Conservation (phyloP, 495 filamentous ascomycete genomes). For the Pseudevernia furfuracea region DNA sequence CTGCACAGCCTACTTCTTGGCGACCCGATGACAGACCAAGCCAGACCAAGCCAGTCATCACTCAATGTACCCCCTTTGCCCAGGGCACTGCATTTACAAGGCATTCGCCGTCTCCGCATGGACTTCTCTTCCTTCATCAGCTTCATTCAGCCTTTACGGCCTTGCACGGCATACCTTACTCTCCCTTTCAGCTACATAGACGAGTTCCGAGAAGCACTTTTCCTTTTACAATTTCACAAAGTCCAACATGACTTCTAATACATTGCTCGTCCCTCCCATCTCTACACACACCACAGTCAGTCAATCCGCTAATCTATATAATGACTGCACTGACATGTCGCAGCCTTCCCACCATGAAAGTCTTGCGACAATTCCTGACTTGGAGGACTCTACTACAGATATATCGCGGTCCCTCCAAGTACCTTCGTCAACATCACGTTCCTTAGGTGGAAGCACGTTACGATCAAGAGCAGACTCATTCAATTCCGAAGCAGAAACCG, state of each 20-base stretch:
- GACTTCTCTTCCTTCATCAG: not conserved
- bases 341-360: conserved; percentile 16
- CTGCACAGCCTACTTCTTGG: conserved; percentile 5
- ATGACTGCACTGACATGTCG: conserved; percentile 18
- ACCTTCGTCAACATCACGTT: conserved; percentile 33
- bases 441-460: conserved; percentile 45
- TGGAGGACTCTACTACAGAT: conserved; percentile 21
- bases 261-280: conserved; percentile 25
- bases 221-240: not conserved
- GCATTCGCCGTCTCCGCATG: not conserved
- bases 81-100: conserved; percentile 1
- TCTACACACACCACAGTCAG: conserved; percentile 23
- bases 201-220: not conserved
- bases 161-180: not conserved
- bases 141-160: not conserved
- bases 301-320: not conserved
- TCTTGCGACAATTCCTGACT: conserved; percentile 1
- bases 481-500: conserved; percentile 35
- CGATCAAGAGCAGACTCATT: conserved; percentile 44
- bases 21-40: not conserved
- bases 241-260: conserved; percentile 24
- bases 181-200: not conserved
- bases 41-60: not conserved
- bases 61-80: not conserved
- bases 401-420: conserved; percentile 23